These are phyloP conservation scores for Cruciata laevipes DNA, from an alignment of 257 asterid species.

Conservation along the genomic window DNA sequence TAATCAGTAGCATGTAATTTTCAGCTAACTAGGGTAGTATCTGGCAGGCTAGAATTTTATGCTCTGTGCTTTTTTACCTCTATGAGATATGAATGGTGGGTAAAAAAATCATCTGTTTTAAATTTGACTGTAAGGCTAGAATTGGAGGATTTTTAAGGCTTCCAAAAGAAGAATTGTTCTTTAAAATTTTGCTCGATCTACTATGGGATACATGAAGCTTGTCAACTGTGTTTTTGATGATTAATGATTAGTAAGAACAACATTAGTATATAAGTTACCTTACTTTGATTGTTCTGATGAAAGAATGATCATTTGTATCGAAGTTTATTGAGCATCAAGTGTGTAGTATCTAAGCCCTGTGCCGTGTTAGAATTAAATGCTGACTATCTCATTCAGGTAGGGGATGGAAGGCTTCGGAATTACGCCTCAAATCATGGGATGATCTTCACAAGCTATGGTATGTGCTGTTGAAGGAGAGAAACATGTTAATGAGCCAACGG, in stretches of 20 bases:
- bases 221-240: not conserved
- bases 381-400: conserved; percentile 44
- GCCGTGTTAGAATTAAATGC: conserved; percentile 3
- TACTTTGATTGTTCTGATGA: not conserved
- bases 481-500: conserved; percentile 89
- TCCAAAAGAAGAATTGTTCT: not conserved
- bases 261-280: not conserved
- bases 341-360: not conserved
- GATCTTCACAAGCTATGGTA: conserved; percentile 92
- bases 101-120: not conserved
- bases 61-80: not conserved
- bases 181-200: not conserved
- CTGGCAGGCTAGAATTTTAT: not conserved
- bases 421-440: conserved; percentile 97
- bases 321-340: not conserved
- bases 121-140: not conserved
- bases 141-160: not conserved
- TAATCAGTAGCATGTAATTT: not conserved
- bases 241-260: not conserved
- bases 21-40: not conserved
- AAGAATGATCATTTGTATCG: not conserved
- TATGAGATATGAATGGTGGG: not conserved
- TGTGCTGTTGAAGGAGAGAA: conserved; percentile 83
- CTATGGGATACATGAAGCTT: not conserved
- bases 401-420: conserved; percentile 93